Evolutionary conservation across 345 rosid species (phyloP).

Genomic region (Syzygium oleosum): DNA sequence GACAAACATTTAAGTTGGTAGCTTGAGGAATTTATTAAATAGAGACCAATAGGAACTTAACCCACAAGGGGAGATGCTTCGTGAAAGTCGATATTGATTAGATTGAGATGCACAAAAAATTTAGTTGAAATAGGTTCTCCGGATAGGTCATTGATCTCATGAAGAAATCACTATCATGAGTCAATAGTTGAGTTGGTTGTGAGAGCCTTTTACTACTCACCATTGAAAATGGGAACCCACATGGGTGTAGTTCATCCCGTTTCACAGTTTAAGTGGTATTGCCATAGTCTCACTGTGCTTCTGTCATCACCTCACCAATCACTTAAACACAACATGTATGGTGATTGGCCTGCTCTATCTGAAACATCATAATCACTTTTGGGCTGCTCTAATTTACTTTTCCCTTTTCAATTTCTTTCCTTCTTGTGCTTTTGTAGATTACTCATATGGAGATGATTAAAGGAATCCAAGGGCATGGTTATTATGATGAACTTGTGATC

Average conservation of each 20-base stretch:
- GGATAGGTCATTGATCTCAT: not conserved
- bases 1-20: not conserved
- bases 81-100: not conserved
- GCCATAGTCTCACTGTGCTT: not conserved
- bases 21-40: not conserved
- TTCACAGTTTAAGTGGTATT: not conserved
- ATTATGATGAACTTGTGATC: slow-evolving; percentile 85
- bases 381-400: not conserved
- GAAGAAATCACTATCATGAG: not conserved
- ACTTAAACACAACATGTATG: not conserved
- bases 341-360: not conserved
- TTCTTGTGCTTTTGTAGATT: slow-evolving; percentile 34
- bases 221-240: not conserved
- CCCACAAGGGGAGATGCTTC: not conserved
- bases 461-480: slow-evolving; percentile 97
- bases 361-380: not conserved
- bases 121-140: not conserved
- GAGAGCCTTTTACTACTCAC: not conserved
- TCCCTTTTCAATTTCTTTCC: not conserved
- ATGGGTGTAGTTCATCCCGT: not conserved
- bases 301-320: not conserved
- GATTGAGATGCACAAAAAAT: not conserved
- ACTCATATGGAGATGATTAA: slow-evolving; percentile 99
- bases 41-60: not conserved
- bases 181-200: not conserved